Conservation (phyloP, 257 asterid genomes). For the Fraxinus pennsylvanica region DNA sequence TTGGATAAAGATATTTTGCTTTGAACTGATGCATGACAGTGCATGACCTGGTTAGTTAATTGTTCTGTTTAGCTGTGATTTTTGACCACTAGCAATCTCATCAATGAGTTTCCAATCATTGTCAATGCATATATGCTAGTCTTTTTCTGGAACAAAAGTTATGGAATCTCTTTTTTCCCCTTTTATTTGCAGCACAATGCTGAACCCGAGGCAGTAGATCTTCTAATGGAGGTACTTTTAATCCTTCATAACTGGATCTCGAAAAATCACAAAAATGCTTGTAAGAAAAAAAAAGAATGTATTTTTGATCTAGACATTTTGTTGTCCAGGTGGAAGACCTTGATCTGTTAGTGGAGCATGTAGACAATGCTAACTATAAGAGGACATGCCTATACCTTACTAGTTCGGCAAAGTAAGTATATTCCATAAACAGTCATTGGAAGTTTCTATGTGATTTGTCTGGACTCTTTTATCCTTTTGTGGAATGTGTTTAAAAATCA, state of each 20-base stretch:
- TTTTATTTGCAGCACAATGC: constrained; percentile 83
- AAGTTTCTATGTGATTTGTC: neutral
- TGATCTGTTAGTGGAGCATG: constrained; percentile 71
- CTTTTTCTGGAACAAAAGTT: constrained; percentile 8
- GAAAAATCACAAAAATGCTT: constrained; percentile 4
- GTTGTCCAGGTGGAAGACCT: constrained; percentile 82
- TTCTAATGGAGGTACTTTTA: constrained; percentile 70
- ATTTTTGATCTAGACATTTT: constrained; percentile 7
- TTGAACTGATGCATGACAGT: constrained; percentile 3
- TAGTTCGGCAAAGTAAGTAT: constrained; percentile 83
- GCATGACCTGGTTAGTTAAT: constrained; percentile 1
- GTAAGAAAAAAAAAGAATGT: neutral
- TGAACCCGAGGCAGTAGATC: constrained; percentile 86
- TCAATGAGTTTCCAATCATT: neutral
- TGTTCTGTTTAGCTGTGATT: neutral
- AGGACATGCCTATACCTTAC: constrained; percentile 88
- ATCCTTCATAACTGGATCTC: neutral
- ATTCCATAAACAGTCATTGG: neutral
- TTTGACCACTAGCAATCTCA: neutral
- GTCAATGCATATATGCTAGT: neutral
- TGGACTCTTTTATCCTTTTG: constrained; percentile 2
- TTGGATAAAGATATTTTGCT: neutral
- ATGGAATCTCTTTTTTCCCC: constrained; percentile 10
- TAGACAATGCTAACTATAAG: constrained; percentile 63
- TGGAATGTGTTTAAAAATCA: neutral